Percentiles rank a stretch among this genome's conserved stretches.
Evolutionary conservation across 192 early-diverging fungal genomes (phyloP).

Genomic region (Spinellus fusiger): DNA sequence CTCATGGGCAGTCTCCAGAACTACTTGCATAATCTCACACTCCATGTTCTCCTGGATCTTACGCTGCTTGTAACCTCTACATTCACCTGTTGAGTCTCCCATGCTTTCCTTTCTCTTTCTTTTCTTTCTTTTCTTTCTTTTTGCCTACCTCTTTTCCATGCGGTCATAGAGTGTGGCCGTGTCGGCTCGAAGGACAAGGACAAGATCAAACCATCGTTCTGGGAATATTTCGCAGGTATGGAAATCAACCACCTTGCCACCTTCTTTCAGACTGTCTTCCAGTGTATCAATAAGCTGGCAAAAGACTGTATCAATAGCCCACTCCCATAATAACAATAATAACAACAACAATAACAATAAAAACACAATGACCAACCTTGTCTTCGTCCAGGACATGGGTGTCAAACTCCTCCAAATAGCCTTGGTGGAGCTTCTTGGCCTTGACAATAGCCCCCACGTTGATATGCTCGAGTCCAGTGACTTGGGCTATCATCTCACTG

Average conservation of each 20-base stretch:
- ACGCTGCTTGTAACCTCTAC: constrained; percentile 67
- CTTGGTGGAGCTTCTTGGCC: constrained; percentile 77
- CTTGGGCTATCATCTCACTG: constrained; percentile 70
- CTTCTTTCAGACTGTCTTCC: constrained; percentile 71
- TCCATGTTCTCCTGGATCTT: constrained; percentile 94
- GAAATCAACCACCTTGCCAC: constrained; percentile 89
- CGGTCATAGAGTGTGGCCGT: constrained; percentile 77
- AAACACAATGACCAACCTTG: constrained; percentile 59
- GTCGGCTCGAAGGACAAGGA: constrained; percentile 81
- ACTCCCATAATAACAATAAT: background rate
- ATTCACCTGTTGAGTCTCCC: background rate
- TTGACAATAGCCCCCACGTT: constrained; percentile 88
- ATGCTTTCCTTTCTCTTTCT: background rate
- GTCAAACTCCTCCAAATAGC: constrained; percentile 82
- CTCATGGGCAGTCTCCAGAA: constrained; percentile 82
- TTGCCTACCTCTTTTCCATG: constrained; percentile 62
- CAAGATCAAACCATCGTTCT: constrained; percentile 96
- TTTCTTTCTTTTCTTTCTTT: background rate
- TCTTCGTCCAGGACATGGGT: constrained; percentile 90
- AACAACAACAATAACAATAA: background rate
- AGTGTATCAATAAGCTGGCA: constrained; percentile 82
- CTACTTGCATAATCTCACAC: constrained; percentile 97
- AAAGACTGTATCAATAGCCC: background rate
- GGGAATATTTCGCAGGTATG: constrained; percentile 96
- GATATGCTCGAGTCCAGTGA: constrained; percentile 68